Evolutionary conservation across 805 yeast genomes (phyloP).

Genomic region (Saturnispora sanitii): DNA sequence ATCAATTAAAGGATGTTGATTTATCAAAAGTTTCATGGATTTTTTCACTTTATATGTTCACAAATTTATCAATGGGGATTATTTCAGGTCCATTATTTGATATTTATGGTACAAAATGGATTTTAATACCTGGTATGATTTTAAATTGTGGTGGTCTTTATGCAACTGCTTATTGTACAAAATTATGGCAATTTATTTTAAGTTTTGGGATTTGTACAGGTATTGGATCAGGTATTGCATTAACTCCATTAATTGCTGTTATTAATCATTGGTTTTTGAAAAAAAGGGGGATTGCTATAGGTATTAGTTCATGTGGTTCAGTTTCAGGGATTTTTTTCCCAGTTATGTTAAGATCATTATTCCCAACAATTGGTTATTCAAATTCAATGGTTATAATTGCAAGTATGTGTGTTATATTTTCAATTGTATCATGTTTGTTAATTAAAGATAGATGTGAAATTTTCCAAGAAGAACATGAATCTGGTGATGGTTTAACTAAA

Average conservation of each 20-base stretch:
- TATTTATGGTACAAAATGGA: slow-evolving; percentile 43
- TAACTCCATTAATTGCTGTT: slow-evolving; percentile 54
- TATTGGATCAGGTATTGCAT: slow-evolving; percentile 48
- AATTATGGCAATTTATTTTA: slow-evolving; percentile 52
- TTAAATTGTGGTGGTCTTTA: slow-evolving; percentile 18
- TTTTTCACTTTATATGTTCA: slow-evolving; percentile 47
- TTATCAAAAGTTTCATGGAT: slow-evolving; percentile 56
- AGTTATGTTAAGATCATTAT: slow-evolving; percentile 40
- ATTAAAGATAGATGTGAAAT: slow-evolving; percentile 34
- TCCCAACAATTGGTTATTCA: slow-evolving; percentile 38
- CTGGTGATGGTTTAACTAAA: slow-evolving; percentile 15
- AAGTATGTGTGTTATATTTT: slow-evolving; percentile 34
- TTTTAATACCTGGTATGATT: slow-evolving; percentile 41
- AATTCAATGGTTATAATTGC: slow-evolving; percentile 49
- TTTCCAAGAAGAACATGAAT: slow-evolving; percentile 16
- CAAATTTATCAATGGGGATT: slow-evolving; percentile 36
- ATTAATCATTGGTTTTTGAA: slow-evolving; percentile 57
- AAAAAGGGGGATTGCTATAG: slow-evolving; percentile 49
- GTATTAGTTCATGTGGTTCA: slow-evolving; percentile 41
- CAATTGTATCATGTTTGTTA: slow-evolving; percentile 27
- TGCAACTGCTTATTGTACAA: slow-evolving; percentile 35
- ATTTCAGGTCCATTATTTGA: slow-evolving; percentile 46
- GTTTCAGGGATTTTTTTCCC: slow-evolving; percentile 47
- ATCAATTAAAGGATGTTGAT: slow-evolving; percentile 40
- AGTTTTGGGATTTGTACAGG: slow-evolving; percentile 52